These are phyloP conservation scores for Cladophialophora carrionii DNA, from an alignment of 2,329 filamentous ascomycete species.

Conservation along the genomic window DNA sequence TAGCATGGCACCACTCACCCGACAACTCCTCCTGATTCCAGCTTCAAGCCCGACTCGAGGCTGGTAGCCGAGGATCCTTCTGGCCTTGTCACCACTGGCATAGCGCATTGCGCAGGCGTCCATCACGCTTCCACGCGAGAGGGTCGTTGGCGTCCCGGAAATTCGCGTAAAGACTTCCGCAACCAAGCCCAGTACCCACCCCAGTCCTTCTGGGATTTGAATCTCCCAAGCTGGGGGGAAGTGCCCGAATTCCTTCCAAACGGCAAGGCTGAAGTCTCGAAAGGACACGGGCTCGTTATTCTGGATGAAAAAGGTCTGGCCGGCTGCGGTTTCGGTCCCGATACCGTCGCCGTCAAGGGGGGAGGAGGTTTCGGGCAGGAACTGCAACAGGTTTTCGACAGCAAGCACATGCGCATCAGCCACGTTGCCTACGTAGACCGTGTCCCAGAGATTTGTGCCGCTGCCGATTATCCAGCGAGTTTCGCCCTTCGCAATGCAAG, in stretches of 20 bases:
- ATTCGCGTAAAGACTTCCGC: constrained; percentile 55
- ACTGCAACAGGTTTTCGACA: constrained; percentile 48
- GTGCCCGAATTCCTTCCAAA: constrained; percentile 57
- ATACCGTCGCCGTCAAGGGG: constrained; percentile 12
- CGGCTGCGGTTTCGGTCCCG: constrained; percentile 42
- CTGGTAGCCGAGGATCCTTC: constrained; percentile 56
- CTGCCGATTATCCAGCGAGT: constrained; percentile 49
- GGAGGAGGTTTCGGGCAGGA: constrained; percentile 39
- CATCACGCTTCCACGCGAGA: constrained; percentile 59
- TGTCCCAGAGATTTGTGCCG: constrained; percentile 50
- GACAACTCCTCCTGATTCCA: constrained; percentile 55
- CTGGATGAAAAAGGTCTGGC: constrained; percentile 52
- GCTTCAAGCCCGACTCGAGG: constrained; percentile 57
- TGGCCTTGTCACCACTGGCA: constrained; percentile 58
- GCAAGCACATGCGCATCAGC: constrained; percentile 53
- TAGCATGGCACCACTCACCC: constrained; percentile 43
- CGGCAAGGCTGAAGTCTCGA: constrained; percentile 50
- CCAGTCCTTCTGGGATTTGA: constrained; percentile 53
- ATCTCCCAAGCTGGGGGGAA: constrained; percentile 54
- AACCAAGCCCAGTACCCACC: constrained; percentile 52
- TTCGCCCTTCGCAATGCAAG: constrained; percentile 50
- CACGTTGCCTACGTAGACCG: constrained; percentile 50
- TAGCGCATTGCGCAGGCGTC: constrained; percentile 60
- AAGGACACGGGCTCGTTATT: constrained; percentile 53
- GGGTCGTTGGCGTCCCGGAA: constrained; percentile 49